Conservation (phyloP, 345 rosid genomes). For the Stellera chamaejasme region DNA sequence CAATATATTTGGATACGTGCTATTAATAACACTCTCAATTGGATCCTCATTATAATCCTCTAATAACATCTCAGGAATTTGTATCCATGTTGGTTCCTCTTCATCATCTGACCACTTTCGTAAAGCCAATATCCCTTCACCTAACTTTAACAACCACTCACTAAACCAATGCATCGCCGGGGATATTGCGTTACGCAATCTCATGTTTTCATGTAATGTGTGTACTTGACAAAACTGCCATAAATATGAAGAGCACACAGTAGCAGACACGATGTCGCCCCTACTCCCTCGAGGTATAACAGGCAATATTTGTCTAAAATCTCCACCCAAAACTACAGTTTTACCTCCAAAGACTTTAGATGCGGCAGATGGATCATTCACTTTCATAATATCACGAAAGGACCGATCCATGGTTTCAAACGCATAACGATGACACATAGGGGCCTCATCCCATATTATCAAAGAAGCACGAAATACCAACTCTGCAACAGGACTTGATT, state of each 20-base stretch:
- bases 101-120: too few species aligned
- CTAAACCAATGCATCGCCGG: background rate
- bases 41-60: background rate
- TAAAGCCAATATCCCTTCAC: background rate
- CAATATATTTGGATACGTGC: background rate
- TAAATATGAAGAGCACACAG: too few species aligned
- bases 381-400: background rate
- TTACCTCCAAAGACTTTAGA: background rate
- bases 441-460: constrained; percentile 12
- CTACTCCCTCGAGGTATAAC: too few species aligned
- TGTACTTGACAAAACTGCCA: too few species aligned
- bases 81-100: background rate
- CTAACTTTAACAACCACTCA: background rate
- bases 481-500: background rate
- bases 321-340: background rate
- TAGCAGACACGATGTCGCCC: too few species aligned
- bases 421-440: background rate
- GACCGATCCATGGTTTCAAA: background rate
- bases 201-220: background rate
- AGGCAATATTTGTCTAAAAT: background rate
- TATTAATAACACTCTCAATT: background rate
- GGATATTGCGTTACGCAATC: background rate
- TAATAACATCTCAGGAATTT: background rate
- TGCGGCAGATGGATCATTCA: background rate
- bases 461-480: background rate